phyloP scores from a whole-genome alignment of 163 green algal species.

The Smithsoniella earleae region DNA sequence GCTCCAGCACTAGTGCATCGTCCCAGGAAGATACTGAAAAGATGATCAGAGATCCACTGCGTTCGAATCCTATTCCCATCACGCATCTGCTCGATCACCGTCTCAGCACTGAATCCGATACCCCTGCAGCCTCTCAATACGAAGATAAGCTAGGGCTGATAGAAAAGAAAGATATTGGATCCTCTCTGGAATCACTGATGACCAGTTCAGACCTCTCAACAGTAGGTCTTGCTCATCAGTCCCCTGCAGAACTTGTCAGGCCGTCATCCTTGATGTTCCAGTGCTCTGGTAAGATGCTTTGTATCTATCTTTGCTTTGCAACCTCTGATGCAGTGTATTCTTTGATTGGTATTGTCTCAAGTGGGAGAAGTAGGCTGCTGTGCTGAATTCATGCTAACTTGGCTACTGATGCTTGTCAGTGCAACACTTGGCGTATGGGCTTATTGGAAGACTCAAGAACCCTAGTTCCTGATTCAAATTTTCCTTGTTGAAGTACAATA shows the following conservation, averaged over 20 bases:
- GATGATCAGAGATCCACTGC: neutral
- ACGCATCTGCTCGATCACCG: neutral
- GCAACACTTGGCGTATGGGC: too few species aligned
- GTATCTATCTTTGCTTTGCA: neutral
- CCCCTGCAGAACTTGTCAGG: neutral
- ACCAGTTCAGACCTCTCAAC: neutral
- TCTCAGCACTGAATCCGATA: neutral
- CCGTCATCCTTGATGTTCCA: conserved; percentile 22
- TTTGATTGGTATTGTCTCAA: neutral
- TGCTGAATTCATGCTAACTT: neutral
- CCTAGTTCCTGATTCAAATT: too few species aligned
- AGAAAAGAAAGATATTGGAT: conserved; percentile 3
- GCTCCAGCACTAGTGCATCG: too few species aligned
- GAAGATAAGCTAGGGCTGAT: neutral
- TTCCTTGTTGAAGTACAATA: too few species aligned
- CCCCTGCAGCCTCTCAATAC: neutral
- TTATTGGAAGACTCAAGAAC: neutral
- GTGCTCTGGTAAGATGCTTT: conserved; percentile 5
- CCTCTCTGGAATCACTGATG: conserved; percentile 22
- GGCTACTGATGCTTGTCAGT: neutral
- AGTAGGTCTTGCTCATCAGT: neutral
- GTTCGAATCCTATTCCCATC: conserved; percentile 20
- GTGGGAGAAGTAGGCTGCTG: neutral
- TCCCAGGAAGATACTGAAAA: neutral
- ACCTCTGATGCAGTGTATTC: neutral